Conservation (phyloP, 2,329 filamentous ascomycete species). For the Pezicula carpinea region DNA sequence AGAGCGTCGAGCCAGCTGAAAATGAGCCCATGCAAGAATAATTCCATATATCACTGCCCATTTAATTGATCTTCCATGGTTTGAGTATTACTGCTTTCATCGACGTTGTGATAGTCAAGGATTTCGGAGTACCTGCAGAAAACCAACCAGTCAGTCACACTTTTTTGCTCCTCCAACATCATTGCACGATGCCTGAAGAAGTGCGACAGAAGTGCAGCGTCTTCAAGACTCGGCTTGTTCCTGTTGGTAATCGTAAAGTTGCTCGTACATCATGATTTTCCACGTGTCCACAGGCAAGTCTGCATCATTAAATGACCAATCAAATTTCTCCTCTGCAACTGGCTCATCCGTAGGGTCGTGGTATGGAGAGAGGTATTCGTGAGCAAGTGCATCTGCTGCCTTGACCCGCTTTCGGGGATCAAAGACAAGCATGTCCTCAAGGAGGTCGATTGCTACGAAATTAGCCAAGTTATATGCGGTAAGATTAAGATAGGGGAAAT, state of each 20-base stretch:
- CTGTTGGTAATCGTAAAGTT: slow-evolving; percentile 26
- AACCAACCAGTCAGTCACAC: slow-evolving; percentile 24
- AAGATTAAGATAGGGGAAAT: slow-evolving; percentile 27
- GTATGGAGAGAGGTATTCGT: slow-evolving; percentile 93
- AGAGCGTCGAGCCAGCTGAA: slow-evolving; percentile 1
- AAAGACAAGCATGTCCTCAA: slow-evolving; percentile 97
- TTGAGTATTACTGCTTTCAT: slow-evolving; percentile 31
- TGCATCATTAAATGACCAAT: slow-evolving; percentile 99
- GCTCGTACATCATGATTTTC: slow-evolving; percentile 98
- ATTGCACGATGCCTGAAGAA: slow-evolving; percentile 7
- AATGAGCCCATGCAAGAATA: neutral
- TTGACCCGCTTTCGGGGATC: slow-evolving; percentile 95
- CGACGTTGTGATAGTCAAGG: slow-evolving; percentile 95
- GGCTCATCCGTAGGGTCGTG: slow-evolving; percentile 97
- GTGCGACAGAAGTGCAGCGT: slow-evolving; percentile 9
- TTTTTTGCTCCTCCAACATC: slow-evolving; percentile 5
- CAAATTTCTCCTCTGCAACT: slow-evolving; percentile 93
- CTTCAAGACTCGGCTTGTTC: slow-evolving; percentile 18
- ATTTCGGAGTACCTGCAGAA: slow-evolving; percentile 89
- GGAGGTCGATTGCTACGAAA: slow-evolving; percentile 73
- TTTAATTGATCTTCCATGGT: slow-evolving; percentile 14
- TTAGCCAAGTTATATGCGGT: slow-evolving; percentile 24
- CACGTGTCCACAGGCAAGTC: slow-evolving; percentile 98
- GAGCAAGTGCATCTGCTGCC: slow-evolving; percentile 77
- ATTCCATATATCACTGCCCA: slow-evolving; percentile 6